These are phyloP conservation scores for Escovopsis sp. DNA, from an alignment of 2,329 filamentous ascomycete genomes.

Conservation along the genomic window DNA sequence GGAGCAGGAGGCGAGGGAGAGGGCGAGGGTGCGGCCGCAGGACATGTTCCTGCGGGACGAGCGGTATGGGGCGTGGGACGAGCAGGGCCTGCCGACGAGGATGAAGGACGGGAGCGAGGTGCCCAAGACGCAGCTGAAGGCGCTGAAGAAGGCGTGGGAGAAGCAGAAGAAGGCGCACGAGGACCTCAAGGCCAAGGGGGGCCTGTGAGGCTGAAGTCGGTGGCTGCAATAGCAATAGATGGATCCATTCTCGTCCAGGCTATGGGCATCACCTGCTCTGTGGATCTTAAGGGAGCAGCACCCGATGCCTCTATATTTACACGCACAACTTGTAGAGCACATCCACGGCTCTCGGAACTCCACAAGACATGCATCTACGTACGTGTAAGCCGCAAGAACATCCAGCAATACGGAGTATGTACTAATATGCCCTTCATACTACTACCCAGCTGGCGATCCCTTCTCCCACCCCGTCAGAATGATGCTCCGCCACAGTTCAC, in stretches of 20 bases:
- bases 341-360: too few species aligned
- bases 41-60: conserved; percentile 43
- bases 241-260: background rate
- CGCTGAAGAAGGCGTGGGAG: conserved; percentile 79
- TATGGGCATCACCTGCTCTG: background rate
- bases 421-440: too few species aligned
- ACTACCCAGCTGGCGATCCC: too few species aligned
- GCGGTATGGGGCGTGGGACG: conserved; percentile 63
- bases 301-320: too few species aligned
- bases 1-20: conserved; percentile 39
- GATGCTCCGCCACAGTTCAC: too few species aligned
- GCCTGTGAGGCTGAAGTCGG: background rate
- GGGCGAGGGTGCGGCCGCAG: conserved; percentile 37
- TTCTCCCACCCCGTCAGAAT: too few species aligned
- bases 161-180: conserved; percentile 76
- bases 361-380: too few species aligned
- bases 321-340: too few species aligned
- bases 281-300: too few species aligned
- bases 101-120: conserved; percentile 66
- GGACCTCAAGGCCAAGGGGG: conserved; percentile 26
- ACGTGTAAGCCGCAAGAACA: too few species aligned
- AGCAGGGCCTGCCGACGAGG: conserved; percentile 63
- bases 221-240: background rate
- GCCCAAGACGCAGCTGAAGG: conserved; percentile 65
- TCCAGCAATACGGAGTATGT: too few species aligned